Base-by-base conservation (phyloP, 768 basidiomycete genomes). In the Leccinellum albellum region DNA sequence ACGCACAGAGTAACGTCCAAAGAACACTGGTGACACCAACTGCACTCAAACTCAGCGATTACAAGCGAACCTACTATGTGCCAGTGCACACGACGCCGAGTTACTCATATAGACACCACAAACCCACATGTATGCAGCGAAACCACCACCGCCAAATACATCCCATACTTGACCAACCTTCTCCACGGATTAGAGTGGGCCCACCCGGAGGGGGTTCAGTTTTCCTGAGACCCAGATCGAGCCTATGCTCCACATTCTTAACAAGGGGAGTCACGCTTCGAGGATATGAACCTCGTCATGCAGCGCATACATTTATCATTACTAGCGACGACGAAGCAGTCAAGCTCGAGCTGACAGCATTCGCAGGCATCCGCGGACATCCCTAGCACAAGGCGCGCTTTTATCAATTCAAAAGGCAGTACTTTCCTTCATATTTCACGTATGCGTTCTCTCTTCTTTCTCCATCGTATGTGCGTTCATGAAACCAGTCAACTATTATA, bases 361-460 rank as follows among this genome's bases (percentile, higher is more conserved):
- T 61, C n/a, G 44, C 59, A 13, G 59, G 60, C 14, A 61, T 61
- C 14, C 59, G 56, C 21, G 60, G 59, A 10, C 59, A 61, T 45
- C 50, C 48, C 42, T 61, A 54, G 28, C 61, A 62, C 51, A 61
- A 61, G 47, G 54, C 54, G 32, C 60, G 55, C 15, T 46, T 57
- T 46, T 50, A 53, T 35, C 45, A 37, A 17, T 7, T 61, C 2
- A 51, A 40, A 23, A 52, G 32, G 33, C 6, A 20, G 9, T 21
- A 54, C 28, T 53, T 50, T 35, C 54, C 49, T 23, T 51, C 54
- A 46, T 53, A 61, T 51, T 61, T 61, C 51, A 56, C 47, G 54
- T 50, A 45, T 6, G 54, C 37, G 15, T 23, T 3, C 47, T 20
- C 35, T 37, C 35, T 21, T 42, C 1, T 21, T 20, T n/a, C 8